Base-by-base conservation (phyloP, 2,329 filamentous ascomycete genomes). In the Alternaria sp. region DNA sequence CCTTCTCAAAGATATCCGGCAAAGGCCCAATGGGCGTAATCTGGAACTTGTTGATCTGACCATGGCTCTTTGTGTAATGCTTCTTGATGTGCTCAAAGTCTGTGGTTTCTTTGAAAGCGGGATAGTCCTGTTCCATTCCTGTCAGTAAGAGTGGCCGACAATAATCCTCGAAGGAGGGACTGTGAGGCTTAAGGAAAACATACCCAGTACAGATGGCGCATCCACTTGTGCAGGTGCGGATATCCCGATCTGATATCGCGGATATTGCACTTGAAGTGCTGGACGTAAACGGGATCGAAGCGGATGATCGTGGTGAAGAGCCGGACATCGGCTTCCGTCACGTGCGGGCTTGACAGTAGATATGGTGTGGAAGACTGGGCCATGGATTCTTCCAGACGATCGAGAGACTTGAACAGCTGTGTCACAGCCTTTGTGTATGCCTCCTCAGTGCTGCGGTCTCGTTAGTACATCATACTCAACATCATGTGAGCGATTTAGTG, bases 81-180 rank as follows among this genome's bases (percentile, higher is more conserved):
- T 86, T 91, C 87, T 97, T 97, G 83, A 98, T 98, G 82, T 99
- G 96, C 79, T 96, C 88, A 79, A 97, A 97, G 80, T 97, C 88
- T 21, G 94, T 97, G 65, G 93, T 96, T 55, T 91, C 88, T 67
- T 84, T 83, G 82, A 97, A 97, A 3, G 93, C 93, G 0, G 89
- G 84, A 23, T 89, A 79, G 70, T 90, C 90, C 71, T 70, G 63
- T 59, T 60, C 15, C 21, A 6, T 19, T 28, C 19, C 21, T 46
- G 23, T 44, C 8, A 36, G 53, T 6, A 23, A 9, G 26, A 30
- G 9, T 21, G n/a, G 3, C 9, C 36, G 1, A 30, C 3, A 50
- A 17, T 3, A 13, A 32, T 32, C 28, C 12, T 32, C 12, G 28
- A 32, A 32, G 12, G 28, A 13, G 12, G 28, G 28, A 30, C 11